Evolutionary conservation across 108 stramenopile genomes (phyloP), one percentile per base, ranked within the genome.

Genomic region (Aurantiochytrium sp.): DNA sequence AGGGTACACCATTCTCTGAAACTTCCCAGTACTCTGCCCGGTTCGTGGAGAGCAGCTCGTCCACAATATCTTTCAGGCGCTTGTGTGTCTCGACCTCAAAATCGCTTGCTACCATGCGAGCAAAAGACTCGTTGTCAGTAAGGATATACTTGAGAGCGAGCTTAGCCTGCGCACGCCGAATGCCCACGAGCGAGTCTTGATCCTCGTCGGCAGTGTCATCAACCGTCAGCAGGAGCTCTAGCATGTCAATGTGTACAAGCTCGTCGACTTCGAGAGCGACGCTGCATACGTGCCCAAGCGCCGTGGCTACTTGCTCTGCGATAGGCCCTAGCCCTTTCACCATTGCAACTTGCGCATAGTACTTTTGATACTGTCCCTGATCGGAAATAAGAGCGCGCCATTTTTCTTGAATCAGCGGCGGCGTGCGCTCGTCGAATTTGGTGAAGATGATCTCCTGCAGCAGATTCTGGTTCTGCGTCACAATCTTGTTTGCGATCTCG

Each of bases 21-120:
- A 83, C 76, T 45, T 83, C 76, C 76, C 76, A 83, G 76, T 53
- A 83, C 28, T 83, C 76, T 6, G 76, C 76, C 18, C 76, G 45
- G 4, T 83, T 83, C n/a, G 76, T 83, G 14, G 76, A 53, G 16
- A 83, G 51, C 45, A 83, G 45, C 51, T 83, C 76, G 3, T 83
- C 51, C 12, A 83, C 76, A 3, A 83, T 47, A 53, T 53, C 51
- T 12, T 53, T 83, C 0, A 53, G 76, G 2, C 76, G 76, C n/a
- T 23, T 53, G 51, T 83, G 28, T 1, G 6, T 47, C 76, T 83
- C 76, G 45, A 53, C 76, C 49, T 53, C 51, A 12, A 83, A 83
- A 35, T 83, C 76, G 28, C 51, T 83, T 12, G 76, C 76, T 55
- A 83, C 51, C 49, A 83, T 83, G 6, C 51, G 76, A n/a, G 76